Conservation (phyloP, 2,329 filamentous ascomycete genomes). For the Xylariales sp. region DNA sequence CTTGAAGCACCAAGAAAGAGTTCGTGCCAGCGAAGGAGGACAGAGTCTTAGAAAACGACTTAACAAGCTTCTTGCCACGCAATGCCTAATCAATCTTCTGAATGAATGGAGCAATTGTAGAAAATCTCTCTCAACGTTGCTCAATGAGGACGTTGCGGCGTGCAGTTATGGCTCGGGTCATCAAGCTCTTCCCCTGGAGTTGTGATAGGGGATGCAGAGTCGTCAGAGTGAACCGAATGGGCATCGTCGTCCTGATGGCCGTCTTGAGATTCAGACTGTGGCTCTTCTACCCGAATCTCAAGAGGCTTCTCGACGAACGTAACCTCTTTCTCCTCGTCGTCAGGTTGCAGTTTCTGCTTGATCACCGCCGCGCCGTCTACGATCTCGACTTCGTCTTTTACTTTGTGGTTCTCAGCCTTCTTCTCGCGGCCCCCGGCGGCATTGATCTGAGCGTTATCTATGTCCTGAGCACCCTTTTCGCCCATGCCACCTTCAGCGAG, state of each 20-base stretch:
- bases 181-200: slow-evolving; percentile 5
- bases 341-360: slow-evolving; percentile 2
- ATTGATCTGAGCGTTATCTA: slow-evolving; percentile 54
- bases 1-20: too few relatives aligned
- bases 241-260: slow-evolving; percentile 6
- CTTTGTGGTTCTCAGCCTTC: slow-evolving; percentile 21
- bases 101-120: too few relatives aligned
- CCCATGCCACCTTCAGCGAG: slow-evolving; percentile 53
- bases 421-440: slow-evolving; percentile 42
- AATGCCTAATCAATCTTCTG: too few relatives aligned
- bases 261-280: neutral
- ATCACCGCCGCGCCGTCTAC: slow-evolving; percentile 21
- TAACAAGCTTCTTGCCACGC: too few relatives aligned
- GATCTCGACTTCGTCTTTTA: slow-evolving; percentile 27
- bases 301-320: neutral
- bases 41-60: too few relatives aligned
- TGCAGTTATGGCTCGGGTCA: slow-evolving; percentile 5
- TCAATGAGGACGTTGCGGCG: too few relatives aligned
- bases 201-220: neutral
- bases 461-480: slow-evolving; percentile 48
- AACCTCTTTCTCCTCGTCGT: neutral
- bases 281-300: neutral
- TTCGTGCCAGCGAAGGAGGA: too few relatives aligned
- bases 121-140: too few relatives aligned
- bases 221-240: slow-evolving; percentile 2